A percentile compares a stretch with the other conserved stretches of the same genome.
These are phyloP conservation scores for Ascoidea tarda DNA, from an alignment of 805 yeast genomes.

Conservation along the genomic window DNA sequence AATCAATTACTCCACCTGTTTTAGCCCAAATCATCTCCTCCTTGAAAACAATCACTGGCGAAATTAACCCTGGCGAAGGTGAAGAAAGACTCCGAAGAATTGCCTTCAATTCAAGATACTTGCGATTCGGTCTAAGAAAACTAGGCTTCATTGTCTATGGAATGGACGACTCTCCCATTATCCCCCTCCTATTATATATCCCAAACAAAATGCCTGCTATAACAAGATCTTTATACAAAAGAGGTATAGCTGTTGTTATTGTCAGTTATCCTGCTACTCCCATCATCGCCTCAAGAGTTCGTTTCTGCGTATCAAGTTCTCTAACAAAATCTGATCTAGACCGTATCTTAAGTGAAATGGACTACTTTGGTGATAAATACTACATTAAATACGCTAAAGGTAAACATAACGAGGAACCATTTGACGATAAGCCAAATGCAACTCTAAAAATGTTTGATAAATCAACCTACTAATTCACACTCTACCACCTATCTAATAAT, in stretches of 20 bases:
- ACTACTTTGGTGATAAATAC: constrained; percentile 65
- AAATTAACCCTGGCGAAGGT: constrained; percentile 86
- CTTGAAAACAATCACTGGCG: constrained; percentile 65
- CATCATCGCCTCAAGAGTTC: constrained; percentile 72
- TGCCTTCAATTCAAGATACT: constrained; percentile 90
- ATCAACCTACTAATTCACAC: not conserved
- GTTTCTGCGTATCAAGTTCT: constrained; percentile 87
- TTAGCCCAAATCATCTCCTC: constrained; percentile 78
- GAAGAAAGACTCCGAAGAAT: constrained; percentile 79
- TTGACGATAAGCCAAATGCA: constrained; percentile 8
- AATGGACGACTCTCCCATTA: constrained; percentile 91
- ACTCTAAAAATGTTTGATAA: constrained; percentile 2
- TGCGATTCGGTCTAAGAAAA: constrained; percentile 80
- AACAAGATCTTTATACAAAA: constrained; percentile 64
- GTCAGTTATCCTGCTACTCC: constrained; percentile 99
- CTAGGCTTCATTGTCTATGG: constrained; percentile 92
- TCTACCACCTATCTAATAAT: too few relatives aligned
- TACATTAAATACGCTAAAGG: constrained; percentile 34
- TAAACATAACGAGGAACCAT: constrained; percentile 6
- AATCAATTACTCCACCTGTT: constrained; percentile 84
- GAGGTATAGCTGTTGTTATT: constrained; percentile 84
- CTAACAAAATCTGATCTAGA: constrained; percentile 92
- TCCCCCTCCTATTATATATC: constrained; percentile 74
- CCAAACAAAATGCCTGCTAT: constrained; percentile 94
- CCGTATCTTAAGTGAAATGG: constrained; percentile 50